Evolutionary conservation across 768 basidiomycete genomes (phyloP), one percentile per base, ranked within the genome.

Genomic region (Kwoniella sp.): DNA sequence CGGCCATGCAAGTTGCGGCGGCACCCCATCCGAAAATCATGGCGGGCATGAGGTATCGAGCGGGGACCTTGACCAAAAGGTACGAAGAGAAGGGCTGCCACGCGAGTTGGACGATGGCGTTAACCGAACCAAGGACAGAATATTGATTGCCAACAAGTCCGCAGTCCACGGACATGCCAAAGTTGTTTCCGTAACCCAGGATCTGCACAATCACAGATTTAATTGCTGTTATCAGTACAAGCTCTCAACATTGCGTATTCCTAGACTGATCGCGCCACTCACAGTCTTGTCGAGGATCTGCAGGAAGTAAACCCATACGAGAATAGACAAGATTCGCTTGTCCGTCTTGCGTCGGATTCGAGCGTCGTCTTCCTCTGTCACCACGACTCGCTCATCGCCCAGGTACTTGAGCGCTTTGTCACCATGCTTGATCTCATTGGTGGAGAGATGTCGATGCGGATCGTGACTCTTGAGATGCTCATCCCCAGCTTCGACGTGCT

Each of bases 41-140:
- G 29, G 41, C 63, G 20, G 77, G 71, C 79, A 80, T 80, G 28
- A 76, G 66, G 47, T 65, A 55, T 30, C 74, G 55, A 29, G 77
- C 57, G 34, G 75, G 75, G 0, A 78, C 67, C 50, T 69, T 61
- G 37, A 80, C 79, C 38, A 80, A 65, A 26, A 80, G 64, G 61
- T 77, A 78, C 4, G 79, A 77, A 0, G 72, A 73, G 64, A 80
- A 75, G 8, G 79, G 79, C 61, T 78, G 75, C 77, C 77, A 80
- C 2, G 45, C 71, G 54, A 80, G 71, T 52, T 78, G 75, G 5
- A 77, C 77, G 41, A 80, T 78, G 17, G 74, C 70, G 61, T 73
- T 72, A 47, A 74, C 67, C n/a, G 67, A 73, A 28, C 67, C 68
- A 23, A 72, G 56, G 0, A 67, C 45, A 26, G 66, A 70, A 59